Evolutionary conservation across 441 rosid genomes (phyloP).

Genomic region (Dalechampia spathulata): DNA sequence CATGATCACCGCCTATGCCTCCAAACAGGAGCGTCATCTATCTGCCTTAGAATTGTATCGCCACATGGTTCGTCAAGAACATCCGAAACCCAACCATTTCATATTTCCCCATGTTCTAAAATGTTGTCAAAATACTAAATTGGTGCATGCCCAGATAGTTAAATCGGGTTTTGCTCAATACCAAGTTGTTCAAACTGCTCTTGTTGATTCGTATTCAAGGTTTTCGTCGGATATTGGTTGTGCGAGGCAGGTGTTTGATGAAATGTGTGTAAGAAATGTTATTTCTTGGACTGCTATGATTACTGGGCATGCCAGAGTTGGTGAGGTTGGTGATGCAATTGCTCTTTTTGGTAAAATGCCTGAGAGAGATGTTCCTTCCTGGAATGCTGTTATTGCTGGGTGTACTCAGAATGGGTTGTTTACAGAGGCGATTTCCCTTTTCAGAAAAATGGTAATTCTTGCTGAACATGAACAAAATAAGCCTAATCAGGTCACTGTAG

Average conservation of each 20-base stretch:
- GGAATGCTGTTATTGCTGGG: constrained; percentile 66
- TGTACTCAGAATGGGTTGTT: constrained; percentile 41
- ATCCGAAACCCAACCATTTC: constrained; percentile 61
- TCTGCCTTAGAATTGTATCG: constrained; percentile 50
- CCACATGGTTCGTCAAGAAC: constrained; percentile 42
- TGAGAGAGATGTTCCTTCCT: constrained; percentile 47
- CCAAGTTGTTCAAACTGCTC: constrained; percentile 72
- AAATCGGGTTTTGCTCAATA: constrained; percentile 48
- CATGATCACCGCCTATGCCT: constrained; percentile 66
- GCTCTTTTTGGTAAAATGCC: constrained; percentile 54
- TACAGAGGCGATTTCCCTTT: constrained; percentile 42
- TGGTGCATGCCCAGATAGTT: constrained; percentile 51
- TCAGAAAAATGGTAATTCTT: constrained; percentile 36
- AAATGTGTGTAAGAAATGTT: constrained; percentile 32
- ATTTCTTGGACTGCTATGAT: constrained; percentile 59
- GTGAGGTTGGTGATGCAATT: constrained; percentile 37
- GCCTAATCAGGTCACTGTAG: constrained; percentile 49
- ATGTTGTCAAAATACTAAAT: constrained; percentile 30
- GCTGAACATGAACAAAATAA: constrained; percentile 25
- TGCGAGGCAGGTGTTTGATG: constrained; percentile 43
- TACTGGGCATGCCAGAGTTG: constrained; percentile 30
- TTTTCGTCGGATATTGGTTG: constrained; percentile 23
- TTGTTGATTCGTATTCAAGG: constrained; percentile 59
- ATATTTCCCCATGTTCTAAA: constrained; percentile 68
- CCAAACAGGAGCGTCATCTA: constrained; percentile 26